Evolutionary conservation across 2,329 filamentous ascomycete genomes (phyloP).

Genomic region (Hypoxylon sp.): DNA sequence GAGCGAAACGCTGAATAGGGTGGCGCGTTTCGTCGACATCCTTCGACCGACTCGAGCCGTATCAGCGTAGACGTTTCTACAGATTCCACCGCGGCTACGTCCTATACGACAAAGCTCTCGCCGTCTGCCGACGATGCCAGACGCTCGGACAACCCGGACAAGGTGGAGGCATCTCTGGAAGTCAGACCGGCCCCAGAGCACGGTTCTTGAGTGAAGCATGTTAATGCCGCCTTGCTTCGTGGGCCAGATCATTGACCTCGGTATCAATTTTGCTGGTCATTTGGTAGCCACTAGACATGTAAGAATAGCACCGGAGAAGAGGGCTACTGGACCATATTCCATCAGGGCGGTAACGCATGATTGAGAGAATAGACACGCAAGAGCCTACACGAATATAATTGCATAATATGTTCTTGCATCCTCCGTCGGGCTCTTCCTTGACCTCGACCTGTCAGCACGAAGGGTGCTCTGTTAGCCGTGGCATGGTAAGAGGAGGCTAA

Average conservation of each 20-base stretch:
- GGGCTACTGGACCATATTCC: conserved; percentile 12
- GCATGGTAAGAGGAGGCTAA: no score
- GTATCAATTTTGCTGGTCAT: conserved; percentile 17
- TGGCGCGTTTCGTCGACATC: conserved; percentile 29
- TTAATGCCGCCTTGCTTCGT: conserved; percentile 3
- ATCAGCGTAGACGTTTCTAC: conserved; percentile 12
- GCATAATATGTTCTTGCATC: conserved; percentile 4
- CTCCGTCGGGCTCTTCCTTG: background rate
- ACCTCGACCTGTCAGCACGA: background rate
- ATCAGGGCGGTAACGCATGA: conserved; percentile 11
- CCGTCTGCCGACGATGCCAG: background rate
- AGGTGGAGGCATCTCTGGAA: background rate
- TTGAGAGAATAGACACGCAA: conserved; percentile 11
- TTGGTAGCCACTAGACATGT: conserved; percentile 11
- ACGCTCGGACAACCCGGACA: background rate
- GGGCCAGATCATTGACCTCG: conserved; percentile 1
- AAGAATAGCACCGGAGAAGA: conserved; percentile 6
- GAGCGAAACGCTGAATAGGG: conserved; percentile 51
- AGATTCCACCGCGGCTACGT: conserved; percentile 20
- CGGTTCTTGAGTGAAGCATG: background rate
- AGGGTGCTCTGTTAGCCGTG: background rate
- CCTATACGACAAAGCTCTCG: conserved; percentile 22
- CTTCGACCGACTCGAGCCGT: conserved; percentile 21
- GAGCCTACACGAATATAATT: conserved; percentile 10
- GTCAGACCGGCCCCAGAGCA: background rate